Evolutionary conservation across 2,329 filamentous ascomycete genomes (phyloP).

Genomic region (Volutella citrinella): DNA sequence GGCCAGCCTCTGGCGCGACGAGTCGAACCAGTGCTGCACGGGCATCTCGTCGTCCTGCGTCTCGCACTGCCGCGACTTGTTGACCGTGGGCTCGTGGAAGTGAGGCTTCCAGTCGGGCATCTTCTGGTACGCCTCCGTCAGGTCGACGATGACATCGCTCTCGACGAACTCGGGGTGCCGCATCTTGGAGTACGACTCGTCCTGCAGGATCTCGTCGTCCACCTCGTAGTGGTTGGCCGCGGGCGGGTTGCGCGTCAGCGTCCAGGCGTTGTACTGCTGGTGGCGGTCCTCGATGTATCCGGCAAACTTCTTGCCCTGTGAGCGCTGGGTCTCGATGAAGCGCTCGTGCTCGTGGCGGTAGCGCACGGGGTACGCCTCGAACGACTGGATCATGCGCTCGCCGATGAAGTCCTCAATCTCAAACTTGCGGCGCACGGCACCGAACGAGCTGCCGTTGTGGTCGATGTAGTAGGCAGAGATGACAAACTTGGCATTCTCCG

Average conservation of each 20-base stretch:
- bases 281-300: constrained; percentile 34
- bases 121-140: constrained; percentile 38
- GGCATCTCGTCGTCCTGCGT: constrained; percentile 32
- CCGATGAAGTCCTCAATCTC: constrained; percentile 35
- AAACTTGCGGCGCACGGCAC: constrained; percentile 36
- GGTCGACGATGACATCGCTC: constrained; percentile 41
- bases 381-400: constrained; percentile 34
- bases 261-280: constrained; percentile 41
- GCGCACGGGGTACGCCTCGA: constrained; percentile 38
- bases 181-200: constrained; percentile 30
- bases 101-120: constrained; percentile 35
- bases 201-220: constrained; percentile 31
- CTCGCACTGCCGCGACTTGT: constrained; percentile 30
- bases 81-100: constrained; percentile 27
- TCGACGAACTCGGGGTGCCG: constrained; percentile 39
- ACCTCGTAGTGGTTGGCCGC: constrained; percentile 20
- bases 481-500: constrained; percentile 30
- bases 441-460: constrained; percentile 37
- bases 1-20: constrained; percentile 25
- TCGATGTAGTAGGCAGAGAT: constrained; percentile 42
- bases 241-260: constrained; percentile 36
- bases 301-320: constrained; percentile 32
- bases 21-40: constrained; percentile 37
- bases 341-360: constrained; percentile 34
- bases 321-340: constrained; percentile 30